Base-by-base conservation (phyloP, 1,139 yeast species). In the Kodamaea sp. region DNA sequence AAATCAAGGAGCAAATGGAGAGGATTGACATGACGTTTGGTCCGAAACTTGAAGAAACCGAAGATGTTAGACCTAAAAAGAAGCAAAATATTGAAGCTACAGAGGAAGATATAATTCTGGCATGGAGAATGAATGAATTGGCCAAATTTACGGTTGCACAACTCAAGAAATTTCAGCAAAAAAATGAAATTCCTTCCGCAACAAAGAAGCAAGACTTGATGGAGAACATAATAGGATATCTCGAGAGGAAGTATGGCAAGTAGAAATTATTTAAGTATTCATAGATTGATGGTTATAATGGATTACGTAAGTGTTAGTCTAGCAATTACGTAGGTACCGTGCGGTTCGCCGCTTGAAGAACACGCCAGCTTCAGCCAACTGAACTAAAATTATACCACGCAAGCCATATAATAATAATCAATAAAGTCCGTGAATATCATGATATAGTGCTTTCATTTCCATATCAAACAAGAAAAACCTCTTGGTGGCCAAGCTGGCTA, bases 401-500 rank as follows among this genome's bases (percentile, higher is more conserved):
- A n/a, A n/a, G n/a, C n/a, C n/a, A n/a, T n/a, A n/a, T n/a, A n/a
- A n/a, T n/a, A n/a, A n/a, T n/a, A n/a, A n/a, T n/a, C n/a, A n/a
- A n/a, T n/a, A n/a, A n/a, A n/a, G n/a, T n/a, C n/a, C n/a, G n/a
- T n/a, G n/a, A n/a, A n/a, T n/a, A n/a, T n/a, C n/a, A n/a, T n/a
- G n/a, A n/a, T n/a, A n/a, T n/a, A n/a, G n/a, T n/a, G n/a, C n/a
- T n/a, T n/a, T n/a, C n/a, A n/a, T n/a, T n/a, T n/a, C n/a, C n/a
- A n/a, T n/a, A n/a, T n/a, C 20, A 15, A 15, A 15, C 4, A 15
- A 15, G 20, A 15, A 15, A 15, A 15, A 15, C 20, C 84, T 79
- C 84, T 68, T 72, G 82, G 80, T 79, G 78, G 84, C 84, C 81
- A 75, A 79, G 84, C 77, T 79, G 84, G 84, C 73, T 78, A 79